Evolutionary conservation across 108 stramenopile species (phyloP).

Genomic region (Nannochloropsis salina): DNA sequence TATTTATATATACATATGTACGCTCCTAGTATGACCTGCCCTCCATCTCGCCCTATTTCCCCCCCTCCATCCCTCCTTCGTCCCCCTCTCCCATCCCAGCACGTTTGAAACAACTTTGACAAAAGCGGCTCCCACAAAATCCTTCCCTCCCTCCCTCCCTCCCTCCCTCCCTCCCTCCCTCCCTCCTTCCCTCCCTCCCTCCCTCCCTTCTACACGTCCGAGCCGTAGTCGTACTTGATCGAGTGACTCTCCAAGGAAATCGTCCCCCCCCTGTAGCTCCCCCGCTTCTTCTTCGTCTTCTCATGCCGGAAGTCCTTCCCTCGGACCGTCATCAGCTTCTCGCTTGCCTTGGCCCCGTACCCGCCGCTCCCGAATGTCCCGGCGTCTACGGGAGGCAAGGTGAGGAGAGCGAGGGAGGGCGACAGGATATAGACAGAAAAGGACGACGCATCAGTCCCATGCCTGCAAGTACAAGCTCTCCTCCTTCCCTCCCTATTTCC

Average conservation of each 20-base stretch:
- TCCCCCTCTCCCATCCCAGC: background rate
- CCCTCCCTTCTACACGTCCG: background rate
- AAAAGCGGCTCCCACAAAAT: background rate
- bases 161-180: background rate
- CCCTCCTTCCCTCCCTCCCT: background rate
- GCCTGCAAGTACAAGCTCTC: background rate
- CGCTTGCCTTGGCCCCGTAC: constrained; percentile 84
- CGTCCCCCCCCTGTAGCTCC: constrained; percentile 57
- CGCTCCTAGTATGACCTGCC: too few relatives aligned
- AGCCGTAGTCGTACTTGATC: constrained; percentile 54
- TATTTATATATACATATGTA: background rate
- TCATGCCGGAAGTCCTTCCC: constrained; percentile 98
- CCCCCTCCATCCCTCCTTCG: background rate
- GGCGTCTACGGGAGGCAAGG: constrained; percentile 64
- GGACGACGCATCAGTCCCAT: background rate
- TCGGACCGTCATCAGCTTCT: constrained; percentile 80
- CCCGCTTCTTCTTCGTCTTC: constrained; percentile 97
- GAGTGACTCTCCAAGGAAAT: constrained; percentile 57
- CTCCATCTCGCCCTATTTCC: background rate
- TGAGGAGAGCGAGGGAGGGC: constrained; percentile 26
- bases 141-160: background rate
- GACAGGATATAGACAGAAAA: background rate
- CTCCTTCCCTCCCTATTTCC: background rate
- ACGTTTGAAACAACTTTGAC: background rate
- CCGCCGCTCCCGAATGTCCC: constrained; percentile 86